Conservation (phyloP, 1,284 basidiomycete genomes). For the Papiliotrema fonsecae region DNA sequence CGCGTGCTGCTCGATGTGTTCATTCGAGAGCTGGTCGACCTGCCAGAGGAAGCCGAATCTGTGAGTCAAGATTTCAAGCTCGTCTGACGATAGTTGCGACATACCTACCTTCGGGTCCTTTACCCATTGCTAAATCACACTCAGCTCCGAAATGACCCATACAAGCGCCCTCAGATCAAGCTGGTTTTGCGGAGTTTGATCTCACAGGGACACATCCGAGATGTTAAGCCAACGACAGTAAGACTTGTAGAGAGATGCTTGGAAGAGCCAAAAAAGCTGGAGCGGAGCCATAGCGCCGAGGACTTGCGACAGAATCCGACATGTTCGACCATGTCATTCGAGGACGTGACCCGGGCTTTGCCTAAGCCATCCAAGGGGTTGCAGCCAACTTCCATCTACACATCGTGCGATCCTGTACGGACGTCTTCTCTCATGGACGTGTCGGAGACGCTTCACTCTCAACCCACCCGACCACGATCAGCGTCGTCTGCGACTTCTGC, state of each 20-base stretch:
- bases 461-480: constrained; percentile 10
- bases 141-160: constrained; percentile 75
- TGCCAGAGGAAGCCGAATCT: constrained; percentile 90
- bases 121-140: constrained; percentile 93
- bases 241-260: constrained; percentile 91
- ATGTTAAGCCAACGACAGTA: constrained; percentile 78
- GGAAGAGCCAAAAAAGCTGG: constrained; percentile 29
- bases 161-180: constrained; percentile 88
- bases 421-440: constrained; percentile 39
- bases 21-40: constrained; percentile 79
- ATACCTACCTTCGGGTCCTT: constrained; percentile 93
- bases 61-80: constrained; percentile 52
- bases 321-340: constrained; percentile 30
- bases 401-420: constrained; percentile 35
- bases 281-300: constrained; percentile 37
- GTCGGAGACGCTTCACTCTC: constrained; percentile 19
- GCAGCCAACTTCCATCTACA: constrained; percentile 27
- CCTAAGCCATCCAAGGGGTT: constrained; percentile 11
- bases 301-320: constrained; percentile 26
- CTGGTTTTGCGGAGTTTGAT: constrained; percentile 74
- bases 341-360: constrained; percentile 30
- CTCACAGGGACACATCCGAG: constrained; percentile 68
- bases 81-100: constrained; percentile 63
- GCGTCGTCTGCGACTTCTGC: constrained; percentile 13
- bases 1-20: constrained; percentile 96